Evolutionary conservation across 371 early-diverging fungal genomes (phyloP).

Genomic region (Choanephora cucurbitarum): DNA sequence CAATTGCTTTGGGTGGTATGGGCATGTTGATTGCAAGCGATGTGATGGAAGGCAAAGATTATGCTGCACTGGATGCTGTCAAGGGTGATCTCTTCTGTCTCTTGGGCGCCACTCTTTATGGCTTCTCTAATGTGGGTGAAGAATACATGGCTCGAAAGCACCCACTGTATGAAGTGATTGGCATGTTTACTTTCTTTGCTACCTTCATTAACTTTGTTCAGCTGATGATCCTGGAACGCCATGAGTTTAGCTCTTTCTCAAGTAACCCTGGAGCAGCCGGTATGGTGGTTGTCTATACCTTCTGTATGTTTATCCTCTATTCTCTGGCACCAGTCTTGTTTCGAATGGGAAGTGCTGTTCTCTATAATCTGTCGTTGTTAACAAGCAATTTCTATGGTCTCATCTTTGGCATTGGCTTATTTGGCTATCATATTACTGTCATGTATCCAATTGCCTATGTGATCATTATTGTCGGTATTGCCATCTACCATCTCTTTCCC

Average conservation of each 20-base stretch:
- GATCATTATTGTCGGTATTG: slow-evolving; percentile 58
- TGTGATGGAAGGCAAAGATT: slow-evolving; percentile 48
- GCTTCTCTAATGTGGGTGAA: slow-evolving; percentile 65
- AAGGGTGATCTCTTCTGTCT: slow-evolving; percentile 71
- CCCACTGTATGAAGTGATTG: slow-evolving; percentile 75
- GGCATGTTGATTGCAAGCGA: slow-evolving; percentile 65
- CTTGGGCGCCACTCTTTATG: slow-evolving; percentile 71
- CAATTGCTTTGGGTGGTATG: slow-evolving; percentile 67
- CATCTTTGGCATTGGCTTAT: slow-evolving; percentile 66
- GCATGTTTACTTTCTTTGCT: slow-evolving; percentile 69
- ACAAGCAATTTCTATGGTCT: slow-evolving; percentile 76
- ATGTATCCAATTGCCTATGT: slow-evolving; percentile 68
- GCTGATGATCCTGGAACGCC: slow-evolving; percentile 62
- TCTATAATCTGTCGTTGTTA: slow-evolving; percentile 73
- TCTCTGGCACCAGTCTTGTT: slow-evolving; percentile 69
- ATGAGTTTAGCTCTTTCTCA: slow-evolving; percentile 32
- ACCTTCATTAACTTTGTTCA: slow-evolving; percentile 70
- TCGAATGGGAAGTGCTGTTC: slow-evolving; percentile 64
- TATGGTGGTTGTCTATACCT: slow-evolving; percentile 59
- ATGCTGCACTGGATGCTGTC: slow-evolving; percentile 48
- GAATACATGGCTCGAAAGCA: slow-evolving; percentile 66
- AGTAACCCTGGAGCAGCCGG: slow-evolving; percentile 36
- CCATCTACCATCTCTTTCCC: slow-evolving; percentile 61
- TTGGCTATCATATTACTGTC: slow-evolving; percentile 52
- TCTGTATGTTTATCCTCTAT: slow-evolving; percentile 68